These are phyloP conservation scores for Penicillium taxi DNA, from an alignment of 495 filamentous ascomycete species.

Conservation along the genomic window DNA sequence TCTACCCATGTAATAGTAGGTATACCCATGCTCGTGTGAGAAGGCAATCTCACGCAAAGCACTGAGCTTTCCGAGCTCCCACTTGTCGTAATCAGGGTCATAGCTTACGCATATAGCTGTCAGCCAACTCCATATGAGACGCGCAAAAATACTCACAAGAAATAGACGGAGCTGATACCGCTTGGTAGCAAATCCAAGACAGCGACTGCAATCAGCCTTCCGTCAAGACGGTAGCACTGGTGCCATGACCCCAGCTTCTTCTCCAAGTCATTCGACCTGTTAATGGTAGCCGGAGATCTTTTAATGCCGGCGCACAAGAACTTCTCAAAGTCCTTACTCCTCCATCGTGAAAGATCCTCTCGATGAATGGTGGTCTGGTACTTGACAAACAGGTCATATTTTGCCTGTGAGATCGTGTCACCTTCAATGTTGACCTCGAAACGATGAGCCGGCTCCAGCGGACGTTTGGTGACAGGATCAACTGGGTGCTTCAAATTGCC, in stretches of 20 bases:
- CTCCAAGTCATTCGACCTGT: constrained; percentile 37
- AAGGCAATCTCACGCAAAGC: constrained; percentile 79
- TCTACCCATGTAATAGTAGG: constrained; percentile 68
- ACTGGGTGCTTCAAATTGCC: constrained; percentile 45
- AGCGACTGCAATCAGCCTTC: constrained; percentile 75
- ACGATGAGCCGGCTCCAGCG: constrained; percentile 64
- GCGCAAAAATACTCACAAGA: constrained; percentile 49
- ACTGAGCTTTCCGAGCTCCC: constrained; percentile 80
- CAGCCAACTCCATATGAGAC: constrained; percentile 3
- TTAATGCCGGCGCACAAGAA: constrained; percentile 85
- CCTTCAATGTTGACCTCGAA: constrained; percentile 75
- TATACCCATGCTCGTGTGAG: constrained; percentile 65
- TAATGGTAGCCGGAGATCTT: constrained; percentile 30
- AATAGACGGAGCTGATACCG: constrained; percentile 88
- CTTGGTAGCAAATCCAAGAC: constrained; percentile 83
- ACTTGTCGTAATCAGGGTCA: constrained; percentile 70
- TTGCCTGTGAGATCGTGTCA: constrained; percentile 77
- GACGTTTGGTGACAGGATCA: constrained; percentile 44
- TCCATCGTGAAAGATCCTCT: constrained; percentile 61
- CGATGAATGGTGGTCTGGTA: constrained; percentile 79
- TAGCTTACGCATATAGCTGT: constrained; percentile 46
- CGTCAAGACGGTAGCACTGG: constrained; percentile 90
- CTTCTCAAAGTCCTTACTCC: constrained; percentile 59
- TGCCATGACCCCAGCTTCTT: constrained; percentile 81
- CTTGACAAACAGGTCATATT: constrained; percentile 70